Conservation (phyloP, 306 rosid species). For the Glycine tomentella region DNA sequence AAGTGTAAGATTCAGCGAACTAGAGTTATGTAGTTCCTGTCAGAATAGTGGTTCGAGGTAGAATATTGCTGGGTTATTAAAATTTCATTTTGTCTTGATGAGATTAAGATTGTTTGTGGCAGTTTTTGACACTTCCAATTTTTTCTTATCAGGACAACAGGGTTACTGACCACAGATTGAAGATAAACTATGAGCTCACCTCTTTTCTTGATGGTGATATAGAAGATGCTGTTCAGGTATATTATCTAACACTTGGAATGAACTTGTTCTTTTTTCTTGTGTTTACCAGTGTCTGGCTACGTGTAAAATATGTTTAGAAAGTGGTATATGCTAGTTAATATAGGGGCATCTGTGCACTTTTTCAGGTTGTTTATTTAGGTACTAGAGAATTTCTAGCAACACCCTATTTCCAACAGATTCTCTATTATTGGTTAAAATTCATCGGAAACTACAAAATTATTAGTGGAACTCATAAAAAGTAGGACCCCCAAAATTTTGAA, state of each 20-base stretch:
- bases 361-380: conserved; percentile 27
- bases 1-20: too few relatives aligned
- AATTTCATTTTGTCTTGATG: conserved; percentile 25
- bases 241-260: conserved; percentile 34
- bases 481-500: not conserved
- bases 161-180: conserved; percentile 94
- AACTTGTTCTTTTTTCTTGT: not conserved
- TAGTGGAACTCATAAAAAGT: not conserved
- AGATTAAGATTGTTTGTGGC: conserved; percentile 29
- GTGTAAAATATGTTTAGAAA: conserved; percentile 5
- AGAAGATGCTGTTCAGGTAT: conserved; percentile 92
- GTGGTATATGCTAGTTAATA: conserved; percentile 8
- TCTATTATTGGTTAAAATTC: not conserved
- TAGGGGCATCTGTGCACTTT: conserved; percentile 4
- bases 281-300: conserved; percentile 5
- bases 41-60: conserved; percentile 18
- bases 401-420: not conserved
- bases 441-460: not conserved
- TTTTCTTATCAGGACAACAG: conserved; percentile 74
- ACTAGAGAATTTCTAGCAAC: not conserved
- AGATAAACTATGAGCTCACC: conserved; percentile 88
- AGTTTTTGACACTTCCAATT: conserved; percentile 14
- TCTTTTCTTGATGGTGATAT: conserved; percentile 84
- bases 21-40: conserved; percentile 30
- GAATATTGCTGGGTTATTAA: not conserved